Evolutionary conservation across 2,329 filamentous ascomycete species (phyloP).

Genomic region (Zalaria obscura): DNA sequence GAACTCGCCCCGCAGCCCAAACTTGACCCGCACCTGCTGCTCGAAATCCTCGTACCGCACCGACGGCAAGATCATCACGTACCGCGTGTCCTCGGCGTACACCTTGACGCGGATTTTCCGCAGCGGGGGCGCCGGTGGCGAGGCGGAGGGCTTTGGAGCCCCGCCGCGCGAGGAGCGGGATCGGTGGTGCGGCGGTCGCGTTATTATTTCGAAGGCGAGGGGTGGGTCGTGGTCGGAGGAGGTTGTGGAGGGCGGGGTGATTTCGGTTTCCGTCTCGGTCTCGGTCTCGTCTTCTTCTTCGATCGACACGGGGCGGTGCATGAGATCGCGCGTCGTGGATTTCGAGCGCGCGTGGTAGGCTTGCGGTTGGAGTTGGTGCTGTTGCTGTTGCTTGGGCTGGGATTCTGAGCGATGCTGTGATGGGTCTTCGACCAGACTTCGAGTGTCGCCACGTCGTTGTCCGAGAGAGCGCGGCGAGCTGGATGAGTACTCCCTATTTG

Average conservation of each 20-base stretch:
- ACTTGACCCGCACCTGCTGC: conserved; percentile 73
- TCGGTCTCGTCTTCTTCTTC: conserved; percentile 68
- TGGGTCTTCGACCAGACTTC: conserved; percentile 7
- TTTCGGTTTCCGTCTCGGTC: conserved; percentile 33
- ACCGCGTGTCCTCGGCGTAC: conserved; percentile 73
- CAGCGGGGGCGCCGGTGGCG: conserved; percentile 42
- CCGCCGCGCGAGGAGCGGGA: conserved; percentile 11
- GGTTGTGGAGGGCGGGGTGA: conserved; percentile 23
- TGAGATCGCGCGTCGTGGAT: conserved; percentile 16
- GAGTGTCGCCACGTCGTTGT: background rate
- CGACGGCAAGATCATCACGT: conserved; percentile 68
- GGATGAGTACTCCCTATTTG: background rate
- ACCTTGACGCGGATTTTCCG: conserved; percentile 80
- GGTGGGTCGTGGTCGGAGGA: conserved; percentile 37
- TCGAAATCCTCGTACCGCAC: conserved; percentile 67
- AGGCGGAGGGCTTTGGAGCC: conserved; percentile 1
- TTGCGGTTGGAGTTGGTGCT: conserved; percentile 5
- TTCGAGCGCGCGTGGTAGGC: conserved; percentile 10
- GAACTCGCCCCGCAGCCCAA: conserved; percentile 55
- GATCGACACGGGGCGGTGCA: conserved; percentile 46
- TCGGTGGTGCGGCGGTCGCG: conserved; percentile 23
- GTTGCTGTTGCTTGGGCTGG: conserved; percentile 1
- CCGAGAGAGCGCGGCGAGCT: background rate
- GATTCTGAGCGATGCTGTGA: background rate
- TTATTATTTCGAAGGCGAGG: conserved; percentile 45